Percentiles rank a stretch among this genome's conserved stretches.
Conservation (phyloP, 139 green algal species). For the Haematococcus lacustris region DNA sequence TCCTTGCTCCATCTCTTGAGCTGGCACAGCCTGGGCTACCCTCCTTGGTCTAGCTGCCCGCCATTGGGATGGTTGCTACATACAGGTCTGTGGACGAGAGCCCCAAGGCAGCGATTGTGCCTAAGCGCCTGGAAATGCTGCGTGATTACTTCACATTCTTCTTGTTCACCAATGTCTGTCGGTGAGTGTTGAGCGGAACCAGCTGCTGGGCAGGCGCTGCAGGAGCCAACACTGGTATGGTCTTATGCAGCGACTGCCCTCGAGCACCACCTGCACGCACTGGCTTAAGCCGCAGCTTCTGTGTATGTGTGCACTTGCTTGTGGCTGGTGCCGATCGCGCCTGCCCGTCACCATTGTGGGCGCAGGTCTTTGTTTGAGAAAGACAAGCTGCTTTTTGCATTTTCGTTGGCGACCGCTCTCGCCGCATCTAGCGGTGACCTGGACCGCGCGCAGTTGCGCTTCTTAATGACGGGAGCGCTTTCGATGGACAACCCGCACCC, state of each 20-base stretch:
- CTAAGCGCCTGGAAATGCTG: conserved; percentile 38
- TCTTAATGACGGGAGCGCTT: conserved; percentile 60
- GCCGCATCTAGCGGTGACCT: conserved; percentile 29
- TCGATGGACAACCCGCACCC: conserved; percentile 35
- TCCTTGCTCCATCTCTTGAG: neutral
- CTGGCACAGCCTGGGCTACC: too few species aligned
- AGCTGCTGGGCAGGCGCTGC: too few species aligned
- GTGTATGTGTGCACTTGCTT: too few species aligned
- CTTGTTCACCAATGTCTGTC: conserved; percentile 65
- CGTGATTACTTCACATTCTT: conserved; percentile 63
- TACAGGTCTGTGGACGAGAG: conserved; percentile 36
- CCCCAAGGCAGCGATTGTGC: conserved; percentile 25
- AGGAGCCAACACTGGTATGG: too few species aligned
- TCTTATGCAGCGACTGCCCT: too few species aligned
- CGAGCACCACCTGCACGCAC: too few species aligned
- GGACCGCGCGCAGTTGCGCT: conserved; percentile 43
- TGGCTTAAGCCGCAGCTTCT: too few species aligned
- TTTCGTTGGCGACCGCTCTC: conserved; percentile 40
- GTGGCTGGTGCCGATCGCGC: too few species aligned
- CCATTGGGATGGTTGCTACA: too few species aligned
- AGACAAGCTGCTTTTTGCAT: conserved; percentile 74
- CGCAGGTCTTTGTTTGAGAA: conserved; percentile 71
- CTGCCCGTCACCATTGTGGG: neutral
- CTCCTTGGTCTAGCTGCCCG: too few species aligned
- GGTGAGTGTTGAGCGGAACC: too few species aligned